A percentile compares a stretch with the other conserved stretches of the same genome.
These are phyloP conservation scores for Coriolopsis trogii DNA, from an alignment of 1,284 basidiomycete species.

Conservation along the genomic window DNA sequence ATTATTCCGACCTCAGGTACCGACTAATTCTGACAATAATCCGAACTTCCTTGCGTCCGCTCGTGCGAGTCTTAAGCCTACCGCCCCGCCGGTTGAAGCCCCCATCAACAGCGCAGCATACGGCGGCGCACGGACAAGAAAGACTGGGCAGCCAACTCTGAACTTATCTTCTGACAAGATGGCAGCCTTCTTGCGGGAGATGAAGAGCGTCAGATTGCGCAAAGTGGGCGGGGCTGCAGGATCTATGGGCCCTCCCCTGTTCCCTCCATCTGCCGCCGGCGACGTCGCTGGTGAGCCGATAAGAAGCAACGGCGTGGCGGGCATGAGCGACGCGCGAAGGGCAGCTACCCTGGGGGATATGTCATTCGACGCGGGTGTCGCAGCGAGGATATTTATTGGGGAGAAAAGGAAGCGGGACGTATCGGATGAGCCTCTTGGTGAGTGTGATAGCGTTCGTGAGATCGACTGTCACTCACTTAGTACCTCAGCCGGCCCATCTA, in stretches of 20 bases:
- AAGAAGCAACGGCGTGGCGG: conserved; percentile 7
- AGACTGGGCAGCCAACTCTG: conserved; percentile 64
- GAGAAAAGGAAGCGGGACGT: conserved; percentile 29
- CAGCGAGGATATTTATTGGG: conserved; percentile 24
- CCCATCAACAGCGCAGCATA: conserved; percentile 55
- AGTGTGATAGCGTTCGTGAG: background rate
- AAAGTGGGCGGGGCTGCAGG: conserved; percentile 42
- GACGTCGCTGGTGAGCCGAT: conserved; percentile 8
- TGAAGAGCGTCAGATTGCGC: conserved; percentile 70
- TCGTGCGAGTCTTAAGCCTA: conserved; percentile 65
- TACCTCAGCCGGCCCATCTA: conserved; percentile 16
- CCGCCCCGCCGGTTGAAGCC: conserved; percentile 58
- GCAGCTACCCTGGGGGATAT: conserved; percentile 24
- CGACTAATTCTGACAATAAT: conserved; percentile 35
- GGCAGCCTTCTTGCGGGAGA: conserved; percentile 76
- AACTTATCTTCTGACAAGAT: conserved; percentile 77
- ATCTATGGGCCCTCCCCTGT: conserved; percentile 16
- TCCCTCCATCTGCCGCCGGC: conserved; percentile 18
- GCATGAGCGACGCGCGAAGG: conserved; percentile 21
- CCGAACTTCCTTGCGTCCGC: conserved; percentile 54
- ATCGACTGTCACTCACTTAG: background rate
- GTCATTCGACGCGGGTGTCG: conserved; percentile 25
- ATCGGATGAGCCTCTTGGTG: conserved; percentile 16
- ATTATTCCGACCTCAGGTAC: conserved; percentile 37
- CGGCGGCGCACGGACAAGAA: conserved; percentile 34